Evolutionary conservation across 768 basidiomycete genomes (phyloP).

Genomic region (Macrocybe gigantea): DNA sequence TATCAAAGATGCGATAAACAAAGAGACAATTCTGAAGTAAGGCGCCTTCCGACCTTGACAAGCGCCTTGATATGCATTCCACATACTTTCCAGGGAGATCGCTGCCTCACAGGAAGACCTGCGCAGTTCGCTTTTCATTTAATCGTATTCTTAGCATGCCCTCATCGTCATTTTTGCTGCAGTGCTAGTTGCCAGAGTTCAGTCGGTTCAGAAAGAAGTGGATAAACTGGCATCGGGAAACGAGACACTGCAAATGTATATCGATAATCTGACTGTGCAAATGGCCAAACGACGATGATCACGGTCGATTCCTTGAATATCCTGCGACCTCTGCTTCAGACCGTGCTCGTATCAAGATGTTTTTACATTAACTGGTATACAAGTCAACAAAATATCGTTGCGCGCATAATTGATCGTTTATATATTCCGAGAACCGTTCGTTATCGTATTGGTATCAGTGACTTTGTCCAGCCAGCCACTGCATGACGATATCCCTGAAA

Average conservation of each 20-base stretch:
- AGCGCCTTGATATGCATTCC: background rate
- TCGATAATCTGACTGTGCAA: slow-evolving; percentile 83
- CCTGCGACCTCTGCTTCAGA: background rate
- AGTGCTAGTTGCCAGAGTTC: slow-evolving; percentile 67
- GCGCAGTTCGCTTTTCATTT: slow-evolving; percentile 42
- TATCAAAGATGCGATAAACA: slow-evolving; percentile 69
- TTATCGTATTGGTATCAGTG: slow-evolving; percentile 32
- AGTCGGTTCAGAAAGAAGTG: slow-evolving; percentile 69
- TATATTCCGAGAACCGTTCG: no score
- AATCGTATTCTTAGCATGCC: background rate
- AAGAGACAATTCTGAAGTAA: slow-evolving; percentile 75
- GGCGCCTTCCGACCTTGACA: slow-evolving; percentile 14
- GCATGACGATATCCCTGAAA: slow-evolving; percentile 73
- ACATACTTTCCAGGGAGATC: slow-evolving; percentile 54
- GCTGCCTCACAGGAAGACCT: slow-evolving; percentile 71
- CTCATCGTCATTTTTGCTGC: slow-evolving; percentile 3
- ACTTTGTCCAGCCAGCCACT: slow-evolving; percentile 79
- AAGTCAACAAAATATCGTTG: no score
- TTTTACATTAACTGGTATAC: no score
- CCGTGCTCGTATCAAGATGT: background rate
- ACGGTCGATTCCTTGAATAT: background rate
- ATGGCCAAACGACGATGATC: slow-evolving; percentile 72
- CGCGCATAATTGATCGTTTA: no score
- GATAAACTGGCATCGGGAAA: slow-evolving; percentile 78
- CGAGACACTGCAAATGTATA: slow-evolving; percentile 81